These are phyloP conservation scores for Cytospora leucostoma DNA, from an alignment of 2,329 filamentous ascomycete species.

Conservation along the genomic window DNA sequence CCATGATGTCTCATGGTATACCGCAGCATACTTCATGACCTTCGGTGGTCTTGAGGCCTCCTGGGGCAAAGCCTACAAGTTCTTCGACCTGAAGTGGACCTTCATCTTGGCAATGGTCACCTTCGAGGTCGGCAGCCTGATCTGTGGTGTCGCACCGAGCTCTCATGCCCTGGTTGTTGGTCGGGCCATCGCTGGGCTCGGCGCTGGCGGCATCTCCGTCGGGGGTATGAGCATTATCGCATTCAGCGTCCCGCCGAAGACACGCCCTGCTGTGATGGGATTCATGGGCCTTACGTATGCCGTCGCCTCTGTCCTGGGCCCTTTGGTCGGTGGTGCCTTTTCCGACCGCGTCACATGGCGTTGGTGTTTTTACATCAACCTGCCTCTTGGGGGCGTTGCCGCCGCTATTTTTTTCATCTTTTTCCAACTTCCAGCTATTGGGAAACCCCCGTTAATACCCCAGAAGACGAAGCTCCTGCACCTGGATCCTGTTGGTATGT, in stretches of 20 bases:
- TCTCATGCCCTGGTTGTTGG: slow-evolving; percentile 7
- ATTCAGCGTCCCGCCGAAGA: neutral
- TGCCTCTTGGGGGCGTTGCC: slow-evolving; percentile 5
- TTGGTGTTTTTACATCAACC: slow-evolving; percentile 11
- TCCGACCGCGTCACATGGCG: slow-evolving; percentile 4
- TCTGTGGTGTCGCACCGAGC: slow-evolving; percentile 5
- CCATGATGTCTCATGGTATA: slow-evolving; percentile 3
- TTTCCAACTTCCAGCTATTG: neutral
- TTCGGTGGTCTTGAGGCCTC: neutral
- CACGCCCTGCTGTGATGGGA: neutral
- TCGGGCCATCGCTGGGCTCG: slow-evolving; percentile 3
- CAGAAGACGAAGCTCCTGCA: slow-evolving; percentile 39
- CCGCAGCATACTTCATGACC: slow-evolving; percentile 1
- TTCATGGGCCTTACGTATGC: neutral
- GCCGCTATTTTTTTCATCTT: slow-evolving; percentile 4
- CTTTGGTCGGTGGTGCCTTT: slow-evolving; percentile 6
- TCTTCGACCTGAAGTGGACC: neutral
- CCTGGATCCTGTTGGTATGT: slow-evolving; percentile 41
- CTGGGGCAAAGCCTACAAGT: slow-evolving; percentile 4
- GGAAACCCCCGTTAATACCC: neutral
- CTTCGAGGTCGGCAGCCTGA: slow-evolving; percentile 13
- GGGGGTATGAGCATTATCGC: neutral
- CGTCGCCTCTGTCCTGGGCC: slow-evolving; percentile 1
- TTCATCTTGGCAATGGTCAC: slow-evolving; percentile 2
- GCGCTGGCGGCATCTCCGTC: neutral